Conservation (phyloP, 345 rosid genomes). For the Lumnitzera littorea region DNA sequence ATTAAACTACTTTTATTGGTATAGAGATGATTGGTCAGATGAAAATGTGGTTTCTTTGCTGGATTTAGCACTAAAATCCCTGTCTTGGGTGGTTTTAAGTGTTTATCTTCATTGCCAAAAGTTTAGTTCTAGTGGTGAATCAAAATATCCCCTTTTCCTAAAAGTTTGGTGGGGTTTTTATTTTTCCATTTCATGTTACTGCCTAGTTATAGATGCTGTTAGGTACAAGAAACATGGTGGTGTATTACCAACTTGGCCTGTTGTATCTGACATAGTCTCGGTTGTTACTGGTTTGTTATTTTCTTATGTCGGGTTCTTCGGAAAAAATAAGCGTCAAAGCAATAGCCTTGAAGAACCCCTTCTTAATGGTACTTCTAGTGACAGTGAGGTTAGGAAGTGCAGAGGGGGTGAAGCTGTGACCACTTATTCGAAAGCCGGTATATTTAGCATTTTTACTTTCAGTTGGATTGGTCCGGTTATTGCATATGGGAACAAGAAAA, state of each 20-base stretch:
- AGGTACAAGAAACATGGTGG: slow-evolving; percentile 18
- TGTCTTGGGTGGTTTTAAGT: slow-evolving; percentile 56
- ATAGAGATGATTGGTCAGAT: slow-evolving; percentile 50
- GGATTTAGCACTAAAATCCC: slow-evolving; percentile 47
- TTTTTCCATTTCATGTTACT: slow-evolving; percentile 48
- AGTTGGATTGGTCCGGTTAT: slow-evolving; percentile 61
- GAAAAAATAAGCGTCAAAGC: slow-evolving; percentile 18
- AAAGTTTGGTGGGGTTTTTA: slow-evolving; percentile 71
- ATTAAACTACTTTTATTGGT: slow-evolving; percentile 60
- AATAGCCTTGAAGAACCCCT: slow-evolving; percentile 38
- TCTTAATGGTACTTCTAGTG: slow-evolving; percentile 20
- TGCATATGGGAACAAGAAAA: slow-evolving; percentile 46
- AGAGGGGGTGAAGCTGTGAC: slow-evolving; percentile 32
- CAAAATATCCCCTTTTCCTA: slow-evolving; percentile 38
- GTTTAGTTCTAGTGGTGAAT: slow-evolving; percentile 16
- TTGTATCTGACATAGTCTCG: slow-evolving; percentile 45
- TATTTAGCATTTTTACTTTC: slow-evolving; percentile 43
- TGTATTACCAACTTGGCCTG: slow-evolving; percentile 16
- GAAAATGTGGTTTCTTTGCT: slow-evolving; percentile 36
- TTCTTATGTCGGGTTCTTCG: slow-evolving; percentile 40
- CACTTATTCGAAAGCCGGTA: slow-evolving; percentile 38
- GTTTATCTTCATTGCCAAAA: slow-evolving; percentile 23
- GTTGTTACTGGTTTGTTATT: slow-evolving; percentile 43
- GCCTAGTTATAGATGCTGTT: slow-evolving; percentile 45
- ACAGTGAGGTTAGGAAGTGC: slow-evolving; percentile 15